Base-by-base conservation (phyloP, 2,329 filamentous ascomycete species). In the Verticillium nonalfalfae region DNA sequence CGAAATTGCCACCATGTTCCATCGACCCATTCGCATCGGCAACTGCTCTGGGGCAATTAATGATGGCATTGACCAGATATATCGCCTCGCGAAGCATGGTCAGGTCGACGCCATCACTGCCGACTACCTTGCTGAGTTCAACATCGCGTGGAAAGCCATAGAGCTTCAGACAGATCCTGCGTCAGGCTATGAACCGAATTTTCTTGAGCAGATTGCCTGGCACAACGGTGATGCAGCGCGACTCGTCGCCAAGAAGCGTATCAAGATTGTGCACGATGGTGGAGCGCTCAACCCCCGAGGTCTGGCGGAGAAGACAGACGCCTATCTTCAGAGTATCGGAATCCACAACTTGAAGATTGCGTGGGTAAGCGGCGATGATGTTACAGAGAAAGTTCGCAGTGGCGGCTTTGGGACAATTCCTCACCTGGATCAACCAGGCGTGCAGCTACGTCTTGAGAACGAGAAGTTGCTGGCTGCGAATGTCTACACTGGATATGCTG, bases 251-350 rank as follows among this genome's bases (percentile, higher is more conserved):
- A 71, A 79, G 57, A 79, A 82, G 62, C 68, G 74, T 0, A 85
- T 85, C 71, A 83, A 82, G 63, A 73, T 86, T 13, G 74, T 84
- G 39, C 74, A 85, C 60, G 85, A 86, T 65, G 84, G 84, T 2
- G 84, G 85, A 0, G 81, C 79, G 2, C 74, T 82, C 15, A 82
- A 86, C 61, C 84, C 84, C 0, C 75, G 75, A 61, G 81, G 78
- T 0, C 66, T 87, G 15, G 81, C 81, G 0, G 66, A 78, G 58
- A 68, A 65, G 54, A 68, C 72, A 2, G 65, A 64, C 31, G 67
- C 68, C 11, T 71, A 70, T 9, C 71, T 77, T 50, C 67, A 13
- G 56, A 68, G 26, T 59, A 66, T 11, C 67, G 71, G 65, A 7
- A 61, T 63, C 0, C 66, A 60, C 4, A 63, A 70, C 45, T 62